Conservation (phyloP, 768 basidiomycete genomes). For the Tulasnella sp. region DNA sequence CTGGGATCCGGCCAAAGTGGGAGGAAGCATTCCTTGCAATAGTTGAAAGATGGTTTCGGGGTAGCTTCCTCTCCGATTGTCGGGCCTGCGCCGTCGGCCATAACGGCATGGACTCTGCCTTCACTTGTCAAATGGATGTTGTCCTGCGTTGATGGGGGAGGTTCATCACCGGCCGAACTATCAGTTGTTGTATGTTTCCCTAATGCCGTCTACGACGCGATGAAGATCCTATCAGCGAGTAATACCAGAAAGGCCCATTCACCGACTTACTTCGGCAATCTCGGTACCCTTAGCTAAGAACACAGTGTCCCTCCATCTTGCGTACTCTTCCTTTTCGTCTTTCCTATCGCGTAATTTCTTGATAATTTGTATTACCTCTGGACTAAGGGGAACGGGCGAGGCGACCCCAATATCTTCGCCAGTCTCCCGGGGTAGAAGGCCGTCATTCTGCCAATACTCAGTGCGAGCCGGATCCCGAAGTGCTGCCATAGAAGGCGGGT, state of each 20-base stretch:
- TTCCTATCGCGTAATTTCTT: slow-evolving; percentile 77
- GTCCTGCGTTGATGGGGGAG: neutral
- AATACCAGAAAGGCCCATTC: slow-evolving; percentile 38
- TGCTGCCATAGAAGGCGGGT: neutral
- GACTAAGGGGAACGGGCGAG: slow-evolving; percentile 74
- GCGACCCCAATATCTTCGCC: slow-evolving; percentile 86
- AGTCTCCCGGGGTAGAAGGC: slow-evolving; percentile 72
- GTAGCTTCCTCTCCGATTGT: neutral
- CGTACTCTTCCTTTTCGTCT: slow-evolving; percentile 88
- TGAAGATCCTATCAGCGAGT: slow-evolving; percentile 28
- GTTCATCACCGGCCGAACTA: neutral
- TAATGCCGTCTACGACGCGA: slow-evolving; percentile 12
- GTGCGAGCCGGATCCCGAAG: neutral
- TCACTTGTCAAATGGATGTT: neutral
- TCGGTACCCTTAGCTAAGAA: slow-evolving; percentile 63
- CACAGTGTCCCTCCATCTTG: slow-evolving; percentile 80
- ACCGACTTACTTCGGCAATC: slow-evolving; percentile 47
- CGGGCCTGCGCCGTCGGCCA: neutral
- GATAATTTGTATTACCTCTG: slow-evolving; percentile 74
- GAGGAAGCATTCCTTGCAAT: slow-evolving; percentile 88
- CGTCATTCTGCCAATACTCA: neutral
- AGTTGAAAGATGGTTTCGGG: slow-evolving; percentile 40
- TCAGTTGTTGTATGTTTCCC: slow-evolving; percentile 41
- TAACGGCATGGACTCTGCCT: neutral
- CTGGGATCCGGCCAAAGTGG: slow-evolving; percentile 91